A percentile compares a stretch with the other conserved stretches of the same genome.
These are phyloP conservation scores for Fusarium hainanense DNA, from an alignment of 2,329 filamentous ascomycete species.

Conservation along the genomic window DNA sequence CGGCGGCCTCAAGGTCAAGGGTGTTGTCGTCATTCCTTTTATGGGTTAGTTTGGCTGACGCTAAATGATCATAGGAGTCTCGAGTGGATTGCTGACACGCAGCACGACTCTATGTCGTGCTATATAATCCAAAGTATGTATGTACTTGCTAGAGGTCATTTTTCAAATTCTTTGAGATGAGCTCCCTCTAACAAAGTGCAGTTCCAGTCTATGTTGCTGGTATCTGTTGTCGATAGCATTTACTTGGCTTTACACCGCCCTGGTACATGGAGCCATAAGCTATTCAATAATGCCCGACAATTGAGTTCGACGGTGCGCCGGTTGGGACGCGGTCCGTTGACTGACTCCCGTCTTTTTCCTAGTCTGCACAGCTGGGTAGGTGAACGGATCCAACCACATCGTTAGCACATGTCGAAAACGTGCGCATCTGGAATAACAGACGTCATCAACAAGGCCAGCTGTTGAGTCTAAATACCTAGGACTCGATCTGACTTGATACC, in stretches of 20 bases:
- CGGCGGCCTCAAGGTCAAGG: slow-evolving; percentile 13
- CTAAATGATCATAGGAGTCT: slow-evolving; percentile 28
- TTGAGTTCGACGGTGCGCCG: slow-evolving; percentile 46
- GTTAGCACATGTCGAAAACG: slow-evolving; percentile 22
- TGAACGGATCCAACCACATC: slow-evolving; percentile 42
- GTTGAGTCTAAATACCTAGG: slow-evolving; percentile 15
- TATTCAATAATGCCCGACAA: slow-evolving; percentile 30
- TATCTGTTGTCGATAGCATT: neutral
- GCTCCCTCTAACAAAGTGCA: neutral
- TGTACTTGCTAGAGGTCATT: neutral
- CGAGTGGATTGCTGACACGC: slow-evolving; percentile 37
- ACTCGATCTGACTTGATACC: neutral
- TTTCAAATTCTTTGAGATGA: neutral
- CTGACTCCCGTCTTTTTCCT: slow-evolving; percentile 48
- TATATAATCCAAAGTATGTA: neutral
- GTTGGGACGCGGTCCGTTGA: slow-evolving; percentile 46
- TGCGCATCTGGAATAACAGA: slow-evolving; percentile 25
- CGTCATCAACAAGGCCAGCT: slow-evolving; percentile 28
- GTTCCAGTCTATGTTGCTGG: neutral
- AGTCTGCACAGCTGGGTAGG: slow-evolving; percentile 38
- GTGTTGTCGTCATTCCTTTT: slow-evolving; percentile 37
- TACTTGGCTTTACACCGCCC: slow-evolving; percentile 35
- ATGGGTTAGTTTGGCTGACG: slow-evolving; percentile 30
- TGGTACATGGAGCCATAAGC: slow-evolving; percentile 10
- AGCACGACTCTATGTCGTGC: slow-evolving; percentile 26